These are phyloP conservation scores for Komagataella mondaviorum DNA, from an alignment of 805 yeast species.

Conservation along the genomic window DNA sequence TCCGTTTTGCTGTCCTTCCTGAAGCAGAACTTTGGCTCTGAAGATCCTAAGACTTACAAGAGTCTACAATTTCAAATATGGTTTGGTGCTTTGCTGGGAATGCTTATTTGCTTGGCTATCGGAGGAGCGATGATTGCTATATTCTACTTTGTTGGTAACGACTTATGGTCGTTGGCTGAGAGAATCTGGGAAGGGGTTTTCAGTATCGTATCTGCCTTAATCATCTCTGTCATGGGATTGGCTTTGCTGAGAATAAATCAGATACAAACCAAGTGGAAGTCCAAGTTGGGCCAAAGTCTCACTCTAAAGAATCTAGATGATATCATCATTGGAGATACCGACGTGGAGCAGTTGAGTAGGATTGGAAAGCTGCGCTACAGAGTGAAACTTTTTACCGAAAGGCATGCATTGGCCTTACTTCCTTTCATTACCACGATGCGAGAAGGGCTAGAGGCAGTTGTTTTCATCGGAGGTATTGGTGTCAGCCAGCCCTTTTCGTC, in stretches of 20 bases:
- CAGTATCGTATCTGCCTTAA: constrained; percentile 61
- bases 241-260: constrained; percentile 71
- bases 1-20: constrained; percentile 63
- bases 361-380: background rate
- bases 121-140: constrained; percentile 60
- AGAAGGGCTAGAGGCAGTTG: constrained; percentile 77
- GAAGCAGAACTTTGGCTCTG: constrained; percentile 37
- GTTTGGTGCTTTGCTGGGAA: constrained; percentile 67
- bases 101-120: constrained; percentile 51
- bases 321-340: background rate
- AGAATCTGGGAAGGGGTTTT: constrained; percentile 82
- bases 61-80: constrained; percentile 58
- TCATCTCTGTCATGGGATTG: constrained; percentile 80
- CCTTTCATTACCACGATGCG: constrained; percentile 71
- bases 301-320: constrained; percentile 5
- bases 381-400: constrained; percentile 28
- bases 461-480: constrained; percentile 70
- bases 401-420: constrained; percentile 37
- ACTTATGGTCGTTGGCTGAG: constrained; percentile 80
- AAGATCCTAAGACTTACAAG: constrained; percentile 21
- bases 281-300: constrained; percentile 25
- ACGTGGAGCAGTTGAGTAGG: constrained; percentile 3
- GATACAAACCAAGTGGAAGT: constrained; percentile 71
- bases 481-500: constrained; percentile 48
- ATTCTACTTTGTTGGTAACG: constrained; percentile 69